These are phyloP conservation scores for Verticillium dahliae DNA, from an alignment of 2,329 filamentous ascomycete species.

Conservation along the genomic window DNA sequence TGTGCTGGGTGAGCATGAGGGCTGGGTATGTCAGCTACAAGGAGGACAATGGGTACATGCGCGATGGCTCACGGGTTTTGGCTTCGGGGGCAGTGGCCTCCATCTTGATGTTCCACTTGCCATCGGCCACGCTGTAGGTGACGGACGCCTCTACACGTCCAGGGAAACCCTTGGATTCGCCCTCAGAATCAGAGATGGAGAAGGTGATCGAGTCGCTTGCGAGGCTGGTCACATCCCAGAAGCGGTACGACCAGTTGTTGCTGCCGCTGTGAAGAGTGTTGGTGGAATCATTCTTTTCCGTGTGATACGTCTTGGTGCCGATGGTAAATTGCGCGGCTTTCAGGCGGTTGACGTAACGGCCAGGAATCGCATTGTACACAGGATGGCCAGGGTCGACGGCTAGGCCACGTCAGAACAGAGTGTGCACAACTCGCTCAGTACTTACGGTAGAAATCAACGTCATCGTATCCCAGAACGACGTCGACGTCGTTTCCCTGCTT, in stretches of 20 bases:
- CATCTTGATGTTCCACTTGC: slow-evolving; percentile 55
- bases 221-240: slow-evolving; percentile 53
- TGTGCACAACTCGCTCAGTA: background rate
- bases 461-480: slow-evolving; percentile 58
- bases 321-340: slow-evolving; percentile 50
- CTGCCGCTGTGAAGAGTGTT: slow-evolving; percentile 53
- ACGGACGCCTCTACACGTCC: slow-evolving; percentile 55
- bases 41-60: background rate
- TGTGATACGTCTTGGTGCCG: slow-evolving; percentile 44
- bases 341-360: slow-evolving; percentile 59
- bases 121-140: slow-evolving; percentile 53
- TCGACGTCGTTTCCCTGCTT: slow-evolving; percentile 55
- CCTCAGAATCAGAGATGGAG: slow-evolving; percentile 51
- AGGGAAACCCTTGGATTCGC: slow-evolving; percentile 53
- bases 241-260: slow-evolving; percentile 57
- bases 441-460: slow-evolving; percentile 49
- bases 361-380: slow-evolving; percentile 56
- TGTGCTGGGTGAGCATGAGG: slow-evolving; percentile 59
- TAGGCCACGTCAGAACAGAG: slow-evolving; percentile 8
- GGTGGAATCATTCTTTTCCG: slow-evolving; percentile 45
- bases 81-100: slow-evolving; percentile 45
- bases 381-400: slow-evolving; percentile 44
- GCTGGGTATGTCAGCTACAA: slow-evolving; percentile 20
- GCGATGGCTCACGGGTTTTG: slow-evolving; percentile 29
- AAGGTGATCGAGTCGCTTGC: slow-evolving; percentile 57